Evolutionary conservation across 1,139 yeast genomes (phyloP).

Genomic region (Kodamaea arcana): DNA sequence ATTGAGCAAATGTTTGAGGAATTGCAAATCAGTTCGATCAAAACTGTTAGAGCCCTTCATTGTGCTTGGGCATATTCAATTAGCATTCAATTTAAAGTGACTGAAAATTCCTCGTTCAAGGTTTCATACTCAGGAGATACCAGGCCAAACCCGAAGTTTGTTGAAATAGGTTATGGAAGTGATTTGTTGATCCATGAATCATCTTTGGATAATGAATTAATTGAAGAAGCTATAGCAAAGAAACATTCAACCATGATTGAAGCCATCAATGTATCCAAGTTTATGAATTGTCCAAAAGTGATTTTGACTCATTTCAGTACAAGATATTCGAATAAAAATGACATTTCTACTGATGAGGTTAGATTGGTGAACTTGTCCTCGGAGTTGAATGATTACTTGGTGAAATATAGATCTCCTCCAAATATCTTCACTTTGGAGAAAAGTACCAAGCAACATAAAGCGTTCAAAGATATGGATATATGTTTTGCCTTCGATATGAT

Average conservation of each 20-base stretch:
- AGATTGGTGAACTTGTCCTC: constrained; percentile 21
- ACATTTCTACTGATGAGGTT: constrained; percentile 25
- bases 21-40: constrained; percentile 30
- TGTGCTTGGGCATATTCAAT: constrained; percentile 83
- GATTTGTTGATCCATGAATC: constrained; percentile 90
- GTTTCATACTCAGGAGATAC: constrained; percentile 95
- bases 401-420: constrained; percentile 16
- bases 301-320: constrained; percentile 91
- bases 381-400: constrained; percentile 25
- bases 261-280: constrained; percentile 65
- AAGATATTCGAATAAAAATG: constrained; percentile 71
- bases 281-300: constrained; percentile 69
- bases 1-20: constrained; percentile 23
- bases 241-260: constrained; percentile 90
- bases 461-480: constrained; percentile 30
- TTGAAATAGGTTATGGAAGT: constrained; percentile 61
- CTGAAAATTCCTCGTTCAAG: constrained; percentile 42
- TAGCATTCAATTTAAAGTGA: constrained; percentile 44
- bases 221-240: constrained; percentile 78
- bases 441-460: constrained; percentile 8
- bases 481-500: constrained; percentile 43
- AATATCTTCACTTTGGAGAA: constrained; percentile 24
- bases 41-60: constrained; percentile 75
- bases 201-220: constrained; percentile 75
- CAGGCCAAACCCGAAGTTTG: constrained; percentile 64